Evolutionary conservation across 495 filamentous ascomycete species (phyloP).

Genomic region (Trichoderma virens): DNA sequence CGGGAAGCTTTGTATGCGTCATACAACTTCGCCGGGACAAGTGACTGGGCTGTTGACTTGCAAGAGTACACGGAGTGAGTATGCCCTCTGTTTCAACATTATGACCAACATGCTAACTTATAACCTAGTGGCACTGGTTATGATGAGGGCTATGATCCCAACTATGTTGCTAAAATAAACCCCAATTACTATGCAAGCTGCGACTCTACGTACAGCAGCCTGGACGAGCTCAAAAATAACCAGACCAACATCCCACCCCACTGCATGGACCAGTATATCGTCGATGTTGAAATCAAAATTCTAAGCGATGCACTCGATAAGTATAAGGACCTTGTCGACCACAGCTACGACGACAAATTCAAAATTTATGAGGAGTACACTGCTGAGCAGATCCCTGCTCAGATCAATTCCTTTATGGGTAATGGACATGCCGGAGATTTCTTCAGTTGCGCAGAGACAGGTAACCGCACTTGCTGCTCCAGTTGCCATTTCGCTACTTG

Average conservation of each 20-base stretch:
- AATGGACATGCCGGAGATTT: conserved; percentile 2
- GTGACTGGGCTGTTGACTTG: conserved; percentile 38
- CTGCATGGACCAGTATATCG: conserved; percentile 9
- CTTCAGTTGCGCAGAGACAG: conserved; percentile 2
- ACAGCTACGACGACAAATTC: conserved; percentile 9
- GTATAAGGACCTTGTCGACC: conserved; percentile 2
- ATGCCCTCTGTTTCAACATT: neutral
- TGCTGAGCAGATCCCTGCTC: neutral
- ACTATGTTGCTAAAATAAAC: neutral
- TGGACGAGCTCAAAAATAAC: neutral
- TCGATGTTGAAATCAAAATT: neutral
- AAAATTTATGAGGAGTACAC: neutral
- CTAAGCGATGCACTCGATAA: neutral
- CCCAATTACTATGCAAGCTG: neutral
- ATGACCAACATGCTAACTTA: neutral
- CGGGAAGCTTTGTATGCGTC: conserved; percentile 20
- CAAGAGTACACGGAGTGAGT: conserved; percentile 12
- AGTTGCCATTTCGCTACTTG: neutral
- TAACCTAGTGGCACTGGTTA: neutral
- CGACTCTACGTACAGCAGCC: too few species aligned
- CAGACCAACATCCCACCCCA: conserved; percentile 1
- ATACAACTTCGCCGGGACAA: conserved; percentile 27
- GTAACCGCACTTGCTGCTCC: neutral
- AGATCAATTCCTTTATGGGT: conserved; percentile 5
- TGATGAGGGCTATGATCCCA: neutral